Evolutionary conservation across 2,329 filamentous ascomycete species (phyloP), one percentile per base, ranked within the genome.

Genomic region (Fusarium papillatum): DNA sequence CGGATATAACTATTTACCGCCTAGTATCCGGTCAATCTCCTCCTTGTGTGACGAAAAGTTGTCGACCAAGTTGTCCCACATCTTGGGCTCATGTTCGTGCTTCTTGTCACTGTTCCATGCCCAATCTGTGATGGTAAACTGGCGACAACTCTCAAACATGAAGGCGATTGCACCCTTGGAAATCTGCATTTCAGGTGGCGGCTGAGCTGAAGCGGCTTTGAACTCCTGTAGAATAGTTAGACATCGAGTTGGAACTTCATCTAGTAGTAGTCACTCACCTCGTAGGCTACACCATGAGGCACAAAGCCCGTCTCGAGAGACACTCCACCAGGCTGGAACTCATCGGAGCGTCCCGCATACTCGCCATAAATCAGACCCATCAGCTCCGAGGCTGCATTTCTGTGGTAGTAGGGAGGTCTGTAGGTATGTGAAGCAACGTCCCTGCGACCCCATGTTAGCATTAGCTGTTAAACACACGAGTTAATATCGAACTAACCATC

Each of bases 351-450:
- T 5, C 80, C 82, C 0, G 79, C 84, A 41, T 80, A 83, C 13
- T 76, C 73, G 9, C 85, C 84, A 14, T 82, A 84, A 46, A 89
- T 86, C 26, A 90, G 82, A 1, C 89, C 89, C 88, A 90, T 90
- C 68, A 91, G 85, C 77, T 92, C 90, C 0, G 88, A 87, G 36
- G 89, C 89, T 46, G 86, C 87, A 79, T 91, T 92, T 57, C 90
- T 86, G 80, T 93, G 92, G 80, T 93, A 94, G 82, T 92, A 93
- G 0, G 92, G 92, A 1, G 90, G 90, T 0, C 91, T 87, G 83
- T 92, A 93, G 0, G 92, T 93, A 69, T 88, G 87, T 59, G 89
- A 88, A 0, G 89, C 88, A 2, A 93, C 90, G 17, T 92, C 87
- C 92, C 46, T 48, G 46, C 7, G 46, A 1, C 14, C 8, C 10